Percentiles rank a stretch among this genome's conserved stretches.
These are phyloP conservation scores for Hypholoma sublateritium DNA, from an alignment of 768 basidiomycete genomes.

Conservation along the genomic window DNA sequence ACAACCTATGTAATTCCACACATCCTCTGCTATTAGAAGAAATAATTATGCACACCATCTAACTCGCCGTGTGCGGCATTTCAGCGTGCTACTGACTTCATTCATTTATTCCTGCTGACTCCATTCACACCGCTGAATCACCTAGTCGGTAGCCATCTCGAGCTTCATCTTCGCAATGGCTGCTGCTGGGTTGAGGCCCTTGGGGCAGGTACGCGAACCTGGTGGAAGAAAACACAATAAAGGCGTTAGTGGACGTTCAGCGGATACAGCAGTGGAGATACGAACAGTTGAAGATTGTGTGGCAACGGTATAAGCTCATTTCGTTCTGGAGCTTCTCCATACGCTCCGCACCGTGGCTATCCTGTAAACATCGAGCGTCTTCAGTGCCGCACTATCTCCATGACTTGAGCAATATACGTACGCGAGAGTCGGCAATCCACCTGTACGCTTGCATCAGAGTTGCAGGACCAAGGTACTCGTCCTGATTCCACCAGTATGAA, in stretches of 20 bases:
- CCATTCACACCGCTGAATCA: too few species aligned
- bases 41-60: not conserved
- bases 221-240: not conserved
- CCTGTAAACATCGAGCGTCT: constrained; percentile 41
- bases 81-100: too few species aligned
- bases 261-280: constrained; percentile 7
- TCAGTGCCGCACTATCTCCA: constrained; percentile 17
- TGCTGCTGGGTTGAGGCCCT: constrained; percentile 90
- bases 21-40: not conserved
- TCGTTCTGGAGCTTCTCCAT: constrained; percentile 95
- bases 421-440: constrained; percentile 97
- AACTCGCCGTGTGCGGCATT: not conserved
- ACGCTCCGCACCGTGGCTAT: constrained; percentile 73
- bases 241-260: not conserved
- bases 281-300: constrained; percentile 96
- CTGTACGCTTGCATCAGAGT: constrained; percentile 96
- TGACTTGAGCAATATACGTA: constrained; percentile 31
- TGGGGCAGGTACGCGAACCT: constrained; percentile 95
- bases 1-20: not conserved
- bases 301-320: constrained; percentile 95
- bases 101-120: too few species aligned
- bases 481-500: constrained; percentile 99
- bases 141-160: constrained; percentile 76
- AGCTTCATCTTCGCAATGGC: constrained; percentile 95
- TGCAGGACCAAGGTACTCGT: constrained; percentile 96